phyloP scores from a whole-genome alignment of 2,329 filamentous ascomycete genomes.

The Dothiorella sarmentorum region DNA sequence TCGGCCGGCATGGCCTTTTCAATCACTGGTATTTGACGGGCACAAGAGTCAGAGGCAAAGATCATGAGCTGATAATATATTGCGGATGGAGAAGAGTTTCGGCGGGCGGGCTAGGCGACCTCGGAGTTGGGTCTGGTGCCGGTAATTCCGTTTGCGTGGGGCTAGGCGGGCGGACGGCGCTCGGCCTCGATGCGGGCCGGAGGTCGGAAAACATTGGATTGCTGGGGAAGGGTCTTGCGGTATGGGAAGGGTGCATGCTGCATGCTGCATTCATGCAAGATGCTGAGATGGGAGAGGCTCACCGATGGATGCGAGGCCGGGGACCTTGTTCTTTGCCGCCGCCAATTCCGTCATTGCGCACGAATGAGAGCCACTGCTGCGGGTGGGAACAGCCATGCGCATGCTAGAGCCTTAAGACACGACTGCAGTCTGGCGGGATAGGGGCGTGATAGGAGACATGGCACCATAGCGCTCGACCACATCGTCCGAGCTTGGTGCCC shows the following conservation, averaged over 20 bases:
- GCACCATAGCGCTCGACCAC: slow-evolving; percentile 2
- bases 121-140: background rate
- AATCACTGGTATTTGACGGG: slow-evolving; percentile 5
- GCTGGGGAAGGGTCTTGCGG: background rate
- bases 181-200: slow-evolving; percentile 10
- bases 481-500: background rate
- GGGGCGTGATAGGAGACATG: slow-evolving; percentile 11
- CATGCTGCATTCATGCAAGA: background rate
- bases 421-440: background rate
- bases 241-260: background rate
- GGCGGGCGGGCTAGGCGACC: background rate
- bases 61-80: slow-evolving; percentile 2
- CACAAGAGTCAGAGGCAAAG: background rate
- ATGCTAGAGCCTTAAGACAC: background rate
- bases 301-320: background rate
- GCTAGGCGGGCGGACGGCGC: background rate
- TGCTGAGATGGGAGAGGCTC: background rate
- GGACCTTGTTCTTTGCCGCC: background rate
- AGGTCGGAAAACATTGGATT: background rate
- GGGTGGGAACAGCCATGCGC: background rate
- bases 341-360: background rate
- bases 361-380: slow-evolving; percentile 1
- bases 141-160: background rate
- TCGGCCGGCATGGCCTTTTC: slow-evolving; percentile 2
- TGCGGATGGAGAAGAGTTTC: background rate